Evolutionary conservation across 1,139 yeast genomes (phyloP).

Genomic region (Saccharomycopsis phalli): DNA sequence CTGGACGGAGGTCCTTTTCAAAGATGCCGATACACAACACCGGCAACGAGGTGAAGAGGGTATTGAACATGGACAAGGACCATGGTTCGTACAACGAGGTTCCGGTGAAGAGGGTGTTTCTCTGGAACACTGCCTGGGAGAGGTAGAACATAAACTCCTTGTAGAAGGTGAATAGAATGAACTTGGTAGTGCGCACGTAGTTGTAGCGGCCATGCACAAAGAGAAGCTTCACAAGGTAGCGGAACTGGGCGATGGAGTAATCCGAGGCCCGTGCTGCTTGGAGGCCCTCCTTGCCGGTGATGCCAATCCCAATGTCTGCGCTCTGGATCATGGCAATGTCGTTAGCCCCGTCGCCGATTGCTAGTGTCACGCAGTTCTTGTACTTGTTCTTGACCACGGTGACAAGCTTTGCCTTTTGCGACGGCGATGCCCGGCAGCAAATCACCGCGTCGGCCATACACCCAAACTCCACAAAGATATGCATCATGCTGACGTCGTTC

Average conservation of each 20-base stretch:
- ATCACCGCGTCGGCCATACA: slow-evolving; percentile 84
- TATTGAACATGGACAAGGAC: slow-evolving; percentile 96
- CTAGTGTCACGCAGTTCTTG: slow-evolving; percentile 69
- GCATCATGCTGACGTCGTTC: slow-evolving; percentile 57
- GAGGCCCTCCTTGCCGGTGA: slow-evolving; percentile 92
- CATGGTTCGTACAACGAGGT: slow-evolving; percentile 89
- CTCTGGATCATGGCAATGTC: slow-evolving; percentile 99
- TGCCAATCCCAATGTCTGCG: slow-evolving; percentile 96
- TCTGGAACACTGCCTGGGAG: slow-evolving; percentile 81
- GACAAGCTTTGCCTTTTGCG: slow-evolving; percentile 92
- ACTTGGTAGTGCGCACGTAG: slow-evolving; percentile 84
- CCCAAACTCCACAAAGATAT: slow-evolving; percentile 75
- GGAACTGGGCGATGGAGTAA: slow-evolving; percentile 90
- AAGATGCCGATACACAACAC: slow-evolving; percentile 93
- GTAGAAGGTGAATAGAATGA: slow-evolving; percentile 89
- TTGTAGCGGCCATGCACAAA: slow-evolving; percentile 95
- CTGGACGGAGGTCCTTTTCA: slow-evolving; percentile 82
- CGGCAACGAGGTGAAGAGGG: slow-evolving; percentile 86
- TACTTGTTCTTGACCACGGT: slow-evolving; percentile 60
- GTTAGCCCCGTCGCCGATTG: slow-evolving; percentile 99
- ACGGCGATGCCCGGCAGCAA: slow-evolving; percentile 94
- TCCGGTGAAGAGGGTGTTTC: slow-evolving; percentile 85
- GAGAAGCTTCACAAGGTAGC: slow-evolving; percentile 70
- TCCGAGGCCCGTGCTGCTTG: slow-evolving; percentile 96
- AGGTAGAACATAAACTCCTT: slow-evolving; percentile 85